Base-by-base conservation (phyloP, 331 rosid species). In the Quercus lobata region DNA sequence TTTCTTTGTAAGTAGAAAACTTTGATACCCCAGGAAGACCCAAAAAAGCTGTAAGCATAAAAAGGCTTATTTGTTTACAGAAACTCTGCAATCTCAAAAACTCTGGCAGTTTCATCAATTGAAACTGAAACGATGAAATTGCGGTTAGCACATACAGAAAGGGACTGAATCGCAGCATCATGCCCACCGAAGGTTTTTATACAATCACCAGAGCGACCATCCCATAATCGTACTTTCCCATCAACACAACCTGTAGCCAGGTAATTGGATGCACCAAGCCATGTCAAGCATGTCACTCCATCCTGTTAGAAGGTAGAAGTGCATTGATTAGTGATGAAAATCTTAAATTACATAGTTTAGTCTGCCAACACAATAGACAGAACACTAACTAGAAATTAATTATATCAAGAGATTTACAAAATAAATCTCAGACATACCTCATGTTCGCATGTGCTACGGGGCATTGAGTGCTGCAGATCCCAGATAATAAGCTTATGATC, bases 191-290 rank as follows among this genome's bases (percentile, higher is more conserved):
- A 90, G 80, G 89, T 90, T 79, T 61, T 85, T 49, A 89, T 86
- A 83, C 98, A 91, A 56, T 89, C 97, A 54, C 98, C 97, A 0
- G 98, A 89, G 14, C 91, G 91, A 70, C 93, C 83, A 71, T 95
- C 98, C 99, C 98, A 91, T 52, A 93, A 25, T 76, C 98, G 83
- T 30, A 91, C 93, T 61, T 79, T 83, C 29, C 99, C 96, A 78
- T 90, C 98, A 54, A 76, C 85, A 55, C 94, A 95, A 52, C 99
- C 98, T 1, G 93, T 88, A 21, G 92, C 96, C 70, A 95, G 74
- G 78, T 86, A 80, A 56, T 71, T 82, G 1, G 89, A 88, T 46
- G 81, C 77, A 57, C 96, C 96, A 29, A 93, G 86, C 99, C 99
- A 95, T 53, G 91, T 57, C 83, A 92, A 84, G 77, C 97, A 92